Conservation (phyloP, 148 eudicot species). For the Heliamphora exappendiculata region DNA sequence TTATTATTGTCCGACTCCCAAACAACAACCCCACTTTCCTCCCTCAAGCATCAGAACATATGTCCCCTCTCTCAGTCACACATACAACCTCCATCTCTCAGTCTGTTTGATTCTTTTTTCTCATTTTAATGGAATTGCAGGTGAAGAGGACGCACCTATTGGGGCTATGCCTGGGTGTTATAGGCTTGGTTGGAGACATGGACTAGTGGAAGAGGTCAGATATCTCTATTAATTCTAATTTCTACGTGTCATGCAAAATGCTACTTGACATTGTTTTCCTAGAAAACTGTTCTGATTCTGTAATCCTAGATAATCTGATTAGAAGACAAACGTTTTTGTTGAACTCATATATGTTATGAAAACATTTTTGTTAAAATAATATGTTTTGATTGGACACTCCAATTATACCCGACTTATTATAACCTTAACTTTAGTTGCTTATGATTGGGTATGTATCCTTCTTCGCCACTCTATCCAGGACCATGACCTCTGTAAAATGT, state of each 20-base stretch:
- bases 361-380: background rate
- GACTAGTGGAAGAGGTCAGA: conserved; percentile 89
- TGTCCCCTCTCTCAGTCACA: background rate
- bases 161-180: conserved; percentile 99
- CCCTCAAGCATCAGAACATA: background rate
- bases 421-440: background rate
- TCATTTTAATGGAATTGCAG: conserved; percentile 31
- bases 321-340: too few relatives aligned
- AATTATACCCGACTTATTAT: background rate
- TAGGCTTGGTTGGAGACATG: conserved; percentile 98
- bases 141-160: conserved; percentile 90
- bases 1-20: background rate
- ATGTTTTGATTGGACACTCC: background rate
- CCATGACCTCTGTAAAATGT: background rate
- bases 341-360: background rate
- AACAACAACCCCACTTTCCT: background rate
- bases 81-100: background rate
- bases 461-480: background rate
- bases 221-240: background rate
- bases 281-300: background rate
- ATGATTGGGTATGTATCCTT: background rate
- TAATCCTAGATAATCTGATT: background rate
- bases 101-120: background rate
- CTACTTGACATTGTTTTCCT: background rate
- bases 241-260: background rate